Conservation (phyloP, 305 asterid species). For the Lippia alba region DNA sequence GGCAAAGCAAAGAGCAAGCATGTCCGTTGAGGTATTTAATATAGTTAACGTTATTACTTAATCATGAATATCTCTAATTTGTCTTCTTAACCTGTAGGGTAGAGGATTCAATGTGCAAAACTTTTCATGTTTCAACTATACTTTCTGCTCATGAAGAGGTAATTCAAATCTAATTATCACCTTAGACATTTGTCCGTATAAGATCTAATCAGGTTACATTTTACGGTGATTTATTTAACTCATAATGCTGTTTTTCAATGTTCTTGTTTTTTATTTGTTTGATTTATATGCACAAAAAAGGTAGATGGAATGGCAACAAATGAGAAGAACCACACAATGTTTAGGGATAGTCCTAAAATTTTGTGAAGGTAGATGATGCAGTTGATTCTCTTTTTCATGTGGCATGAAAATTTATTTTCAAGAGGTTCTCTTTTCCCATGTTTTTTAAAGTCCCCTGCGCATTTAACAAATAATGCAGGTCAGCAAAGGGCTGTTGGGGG, state of each 20-base stretch:
- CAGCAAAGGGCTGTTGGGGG: too few species aligned
- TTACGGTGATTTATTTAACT: neutral
- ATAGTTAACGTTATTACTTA: neutral
- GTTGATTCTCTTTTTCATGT: neutral
- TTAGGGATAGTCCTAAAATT: slow-evolving; percentile 70
- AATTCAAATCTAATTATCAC: too few species aligned
- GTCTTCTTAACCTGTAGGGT: slow-evolving; percentile 60
- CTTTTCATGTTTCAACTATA: slow-evolving; percentile 43
- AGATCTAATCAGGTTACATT: neutral
- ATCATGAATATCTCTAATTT: slow-evolving; percentile 21
- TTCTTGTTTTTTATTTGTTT: slow-evolving; percentile 29
- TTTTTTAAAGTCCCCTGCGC: neutral
- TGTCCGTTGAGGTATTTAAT: slow-evolving; percentile 85
- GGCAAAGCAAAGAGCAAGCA: slow-evolving; percentile 71
- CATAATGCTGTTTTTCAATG: slow-evolving; percentile 3
- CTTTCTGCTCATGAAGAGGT: too few species aligned
- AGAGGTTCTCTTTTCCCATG: slow-evolving; percentile 11
- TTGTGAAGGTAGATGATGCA: slow-evolving; percentile 58
- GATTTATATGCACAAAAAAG: slow-evolving; percentile 66
- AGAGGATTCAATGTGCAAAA: slow-evolving; percentile 85
- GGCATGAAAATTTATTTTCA: slow-evolving; percentile 16
- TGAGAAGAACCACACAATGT: too few species aligned
- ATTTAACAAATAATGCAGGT: too few species aligned
- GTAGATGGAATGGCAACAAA: slow-evolving; percentile 82
- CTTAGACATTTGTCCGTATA: slow-evolving; percentile 4